These are phyloP conservation scores for Calendula officinalis DNA, from an alignment of 129 eudicot genomes.

Conservation along the genomic window DNA sequence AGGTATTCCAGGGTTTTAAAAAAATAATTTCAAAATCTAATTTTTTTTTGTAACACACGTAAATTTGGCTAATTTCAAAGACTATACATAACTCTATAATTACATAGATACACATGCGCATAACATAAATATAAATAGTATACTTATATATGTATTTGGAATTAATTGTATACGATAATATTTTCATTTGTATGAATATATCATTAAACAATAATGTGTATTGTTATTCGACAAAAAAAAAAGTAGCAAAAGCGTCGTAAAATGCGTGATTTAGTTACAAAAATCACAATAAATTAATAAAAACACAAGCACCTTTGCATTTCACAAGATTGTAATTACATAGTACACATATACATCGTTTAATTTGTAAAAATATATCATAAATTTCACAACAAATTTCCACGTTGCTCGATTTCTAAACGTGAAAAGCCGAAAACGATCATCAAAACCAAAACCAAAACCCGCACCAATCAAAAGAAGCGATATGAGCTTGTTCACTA, in stretches of 20 bases:
- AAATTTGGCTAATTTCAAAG: no score
- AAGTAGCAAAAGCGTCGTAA: not conserved
- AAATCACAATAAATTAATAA: not conserved
- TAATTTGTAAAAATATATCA: slow-evolving; percentile 16
- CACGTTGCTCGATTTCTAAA: slow-evolving; percentile 1
- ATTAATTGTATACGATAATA: no score
- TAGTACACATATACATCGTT: slow-evolving; percentile 17
- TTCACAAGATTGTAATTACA: slow-evolving; percentile 23
- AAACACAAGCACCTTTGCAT: slow-evolving; percentile 12
- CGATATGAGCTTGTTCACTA: slow-evolving; percentile 8
- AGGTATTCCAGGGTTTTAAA: no score
- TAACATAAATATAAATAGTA: no score
- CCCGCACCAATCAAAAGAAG: not conserved
- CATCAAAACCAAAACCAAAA: slow-evolving; percentile 28
- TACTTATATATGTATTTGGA: no score
- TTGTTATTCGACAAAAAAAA: no score
- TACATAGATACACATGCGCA: no score
- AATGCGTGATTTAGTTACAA: not conserved
- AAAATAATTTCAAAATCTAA: no score
- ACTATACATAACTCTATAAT: no score
- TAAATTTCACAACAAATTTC: slow-evolving; percentile 11
- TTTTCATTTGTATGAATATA: no score
- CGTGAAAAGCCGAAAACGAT: not conserved
- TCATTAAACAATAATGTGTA: no score
- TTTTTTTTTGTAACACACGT: no score